Evolutionary conservation across 1,284 basidiomycete species (phyloP), one percentile per base, ranked within the genome.

Genomic region (Cutaneotrichosporon spelunceum): DNA sequence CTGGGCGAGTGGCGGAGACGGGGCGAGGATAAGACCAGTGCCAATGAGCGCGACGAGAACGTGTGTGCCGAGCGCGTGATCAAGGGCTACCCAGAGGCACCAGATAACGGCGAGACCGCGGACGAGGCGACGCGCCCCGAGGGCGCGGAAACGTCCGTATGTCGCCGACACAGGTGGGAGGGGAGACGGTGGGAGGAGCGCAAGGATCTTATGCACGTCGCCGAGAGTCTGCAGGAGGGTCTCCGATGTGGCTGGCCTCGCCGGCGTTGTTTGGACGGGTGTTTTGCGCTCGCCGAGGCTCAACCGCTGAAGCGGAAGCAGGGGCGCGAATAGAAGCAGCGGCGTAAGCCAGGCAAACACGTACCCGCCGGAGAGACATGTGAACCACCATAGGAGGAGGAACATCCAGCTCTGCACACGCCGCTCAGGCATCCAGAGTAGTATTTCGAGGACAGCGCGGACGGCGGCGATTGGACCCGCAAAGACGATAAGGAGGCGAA

Each of bases 361-460:
- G 19, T 80, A 76, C 24, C 83, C 82, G 2, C 84, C 79, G 27
- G 87, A 81, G 44, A 92, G 80, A 77, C 89, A 91, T n/a, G 86
- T 34, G 0, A 83, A 83, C 89, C 90, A 93, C 89, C 89, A 91
- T 0, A 74, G 74, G 0, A 82, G 86, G 29, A 93, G 75, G 0
- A 84, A 75, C 2, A 91, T 83, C 81, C 84, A 88, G 66, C 86
- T 85, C 60, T 89, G 84, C 62, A 87, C 85, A 81, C 84, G 85
- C 10, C 80, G 75, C 24, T 80, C 72, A 0, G 82, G 77, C 49
- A 82, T 79, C 90, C 90, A 93, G 64, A 81, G 82, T 11, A 86
- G 36, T 0, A 88, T 77, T 72, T 90, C 85, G 2, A 84, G 71
- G 0, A 75, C 56, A 61, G 78, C 79, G n/a, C 85, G 81, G 11